These are phyloP conservation scores for Epithele typhae DNA, from an alignment of 768 basidiomycete species.

Conservation along the genomic window DNA sequence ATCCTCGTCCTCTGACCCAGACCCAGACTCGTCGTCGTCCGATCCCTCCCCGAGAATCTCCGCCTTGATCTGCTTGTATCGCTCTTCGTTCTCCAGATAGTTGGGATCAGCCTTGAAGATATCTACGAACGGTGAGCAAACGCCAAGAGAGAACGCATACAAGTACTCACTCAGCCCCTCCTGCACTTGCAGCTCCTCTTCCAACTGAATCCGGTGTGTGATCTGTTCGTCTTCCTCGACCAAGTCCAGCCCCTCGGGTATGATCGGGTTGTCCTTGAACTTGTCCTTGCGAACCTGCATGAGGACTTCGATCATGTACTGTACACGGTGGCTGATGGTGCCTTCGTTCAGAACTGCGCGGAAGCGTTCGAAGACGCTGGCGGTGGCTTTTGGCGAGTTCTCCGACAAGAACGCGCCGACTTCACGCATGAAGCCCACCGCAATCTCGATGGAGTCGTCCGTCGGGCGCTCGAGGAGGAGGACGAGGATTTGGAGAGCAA, in stretches of 20 bases:
- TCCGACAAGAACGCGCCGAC: constrained; percentile 93
- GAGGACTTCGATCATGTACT: constrained; percentile 99
- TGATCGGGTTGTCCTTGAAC: constrained; percentile 96
- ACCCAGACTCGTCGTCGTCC: constrained; percentile 61
- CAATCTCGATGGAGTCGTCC: constrained; percentile 97
- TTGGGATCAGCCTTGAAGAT: constrained; percentile 93
- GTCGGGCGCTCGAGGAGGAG: constrained; percentile 95
- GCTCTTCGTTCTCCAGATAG: constrained; percentile 87
- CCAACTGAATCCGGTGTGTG: constrained; percentile 83
- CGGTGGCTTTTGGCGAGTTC: constrained; percentile 91
- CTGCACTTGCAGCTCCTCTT: constrained; percentile 91
- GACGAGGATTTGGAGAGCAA: constrained; percentile 92
- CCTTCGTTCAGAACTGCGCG: constrained; percentile 96
- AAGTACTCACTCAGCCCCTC: constrained; percentile 81
- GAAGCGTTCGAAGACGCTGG: constrained; percentile 95
- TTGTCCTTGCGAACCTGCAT: constrained; percentile 99
- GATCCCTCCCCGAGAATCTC: constrained; percentile 93
- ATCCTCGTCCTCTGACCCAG: constrained; percentile 35
- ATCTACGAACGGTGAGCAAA: constrained; percentile 47
- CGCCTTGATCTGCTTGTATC: constrained; percentile 84
- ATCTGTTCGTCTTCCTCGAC: constrained; percentile 99
- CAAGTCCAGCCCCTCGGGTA: constrained; percentile 91
- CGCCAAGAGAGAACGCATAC: neutral
- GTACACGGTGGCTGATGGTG: constrained; percentile 90
- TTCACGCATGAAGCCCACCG: constrained; percentile 96